Percentiles rank a stretch among this genome's conserved stretches.
These are phyloP conservation scores for Xylaria intraflava DNA, from an alignment of 495 filamentous ascomycete genomes.

Conservation along the genomic window DNA sequence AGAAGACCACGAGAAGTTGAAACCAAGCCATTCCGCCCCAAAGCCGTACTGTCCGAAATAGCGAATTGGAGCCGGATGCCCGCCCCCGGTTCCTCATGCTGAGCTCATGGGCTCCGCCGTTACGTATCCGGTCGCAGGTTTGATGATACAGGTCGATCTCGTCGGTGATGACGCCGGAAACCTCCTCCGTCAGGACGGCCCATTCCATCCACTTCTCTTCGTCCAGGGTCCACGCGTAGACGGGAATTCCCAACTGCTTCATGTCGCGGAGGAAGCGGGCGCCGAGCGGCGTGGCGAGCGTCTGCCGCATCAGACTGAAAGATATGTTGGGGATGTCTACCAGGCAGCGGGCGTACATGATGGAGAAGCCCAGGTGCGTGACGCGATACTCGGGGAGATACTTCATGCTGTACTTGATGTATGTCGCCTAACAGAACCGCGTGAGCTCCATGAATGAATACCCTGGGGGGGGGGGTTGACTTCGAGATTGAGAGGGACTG, in stretches of 20 bases:
- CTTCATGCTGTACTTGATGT: slow-evolving; percentile 49
- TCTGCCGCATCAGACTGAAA: slow-evolving; percentile 66
- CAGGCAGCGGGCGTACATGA: slow-evolving; percentile 62
- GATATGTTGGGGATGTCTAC: slow-evolving; percentile 53
- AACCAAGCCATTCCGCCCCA: slow-evolving; percentile 3
- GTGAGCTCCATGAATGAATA: no score
- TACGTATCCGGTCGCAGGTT: slow-evolving; percentile 28
- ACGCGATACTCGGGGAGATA: slow-evolving; percentile 63
- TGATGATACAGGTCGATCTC: slow-evolving; percentile 40
- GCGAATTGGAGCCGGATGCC: not conserved
- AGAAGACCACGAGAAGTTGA: not conserved
- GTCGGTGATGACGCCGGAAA: slow-evolving; percentile 53
- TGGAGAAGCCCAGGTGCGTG: slow-evolving; percentile 66
- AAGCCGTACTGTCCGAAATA: not conserved
- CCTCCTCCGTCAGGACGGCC: slow-evolving; percentile 43
- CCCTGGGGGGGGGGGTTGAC: no score
- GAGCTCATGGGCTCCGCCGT: not conserved
- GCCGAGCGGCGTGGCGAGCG: slow-evolving; percentile 59
- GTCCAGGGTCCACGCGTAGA: slow-evolving; percentile 86
- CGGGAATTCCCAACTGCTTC: slow-evolving; percentile 43
- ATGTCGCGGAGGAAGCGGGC: slow-evolving; percentile 56
- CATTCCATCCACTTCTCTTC: slow-evolving; percentile 66
- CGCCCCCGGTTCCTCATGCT: not conserved
- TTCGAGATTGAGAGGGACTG: slow-evolving; percentile 8
- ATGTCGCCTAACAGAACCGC: slow-evolving; percentile 48